Evolutionary conservation across 1,284 basidiomycete species (phyloP), one percentile per base, ranked within the genome.

Genomic region (Sporisorium graminicola): DNA sequence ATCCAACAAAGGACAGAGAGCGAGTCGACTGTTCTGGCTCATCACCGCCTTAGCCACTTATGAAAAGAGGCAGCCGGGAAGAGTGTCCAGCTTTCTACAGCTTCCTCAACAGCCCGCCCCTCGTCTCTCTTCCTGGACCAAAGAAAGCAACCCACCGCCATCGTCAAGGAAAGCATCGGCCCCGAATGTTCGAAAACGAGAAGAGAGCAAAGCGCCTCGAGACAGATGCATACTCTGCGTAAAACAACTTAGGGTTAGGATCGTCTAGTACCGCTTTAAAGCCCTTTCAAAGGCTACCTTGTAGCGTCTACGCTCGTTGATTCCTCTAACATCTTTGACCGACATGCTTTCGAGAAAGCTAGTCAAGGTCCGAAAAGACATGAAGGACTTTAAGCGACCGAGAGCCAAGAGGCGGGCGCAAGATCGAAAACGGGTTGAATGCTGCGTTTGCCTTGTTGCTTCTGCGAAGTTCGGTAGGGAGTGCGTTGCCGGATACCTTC

Each of bases 211-310:
- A 40, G 37, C 37, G 18, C 44, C 44, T 44, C 44, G 22, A 26
- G 24, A 46, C n/a, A n/a, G 10, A 13, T 5, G 33, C 13, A 24
- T 4, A 24, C 55, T 58, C 59, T 46, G 65, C 67, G 13, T 26
- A 20, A 53, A 68, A 33, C 49, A 77, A 77, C 75, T 77, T 77
- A 77, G 75, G 75, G 75, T 77, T 77, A 77, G 70, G 75, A 77
- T 77, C 75, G 75, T 77, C 75, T 27, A 53, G 33, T 33, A 77
- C 75, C 75, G 29, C 75, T 74, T 77, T 62, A 57, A 70, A 74
- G 54, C 61, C 46, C 7, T 18, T 24, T 14, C 20, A 2, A 33
- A 22, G 52, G 46, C 61, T 66, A 65, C 65, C 60, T 43, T 27
- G 16, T 8, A 18, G 16, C 1, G 26, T 31, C 46, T n/a, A 51